Percentiles rank a stretch among this genome's conserved stretches.
Evolutionary conservation across 371 early-diverging fungal genomes (phyloP).

Genomic region (Circinella minor): DNA sequence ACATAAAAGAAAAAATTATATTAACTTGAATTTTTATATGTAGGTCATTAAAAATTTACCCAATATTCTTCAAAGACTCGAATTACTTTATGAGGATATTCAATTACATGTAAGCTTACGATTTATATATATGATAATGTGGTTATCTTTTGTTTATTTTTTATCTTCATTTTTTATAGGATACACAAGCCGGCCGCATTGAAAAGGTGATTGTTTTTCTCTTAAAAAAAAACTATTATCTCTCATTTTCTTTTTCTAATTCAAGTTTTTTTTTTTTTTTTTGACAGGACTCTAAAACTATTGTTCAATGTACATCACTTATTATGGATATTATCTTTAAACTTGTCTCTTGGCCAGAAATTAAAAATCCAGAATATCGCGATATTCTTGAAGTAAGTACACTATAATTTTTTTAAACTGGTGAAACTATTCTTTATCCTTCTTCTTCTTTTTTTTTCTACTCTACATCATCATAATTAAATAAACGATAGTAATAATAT

Average conservation of each 20-base stretch:
- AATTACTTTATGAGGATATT: slow-evolving; percentile 33
- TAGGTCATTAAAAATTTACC: slow-evolving; percentile 44
- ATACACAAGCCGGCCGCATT: slow-evolving; percentile 36
- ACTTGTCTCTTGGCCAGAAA: slow-evolving; percentile 61
- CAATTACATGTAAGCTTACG: slow-evolving; percentile 28
- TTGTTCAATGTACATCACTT: slow-evolving; percentile 38
- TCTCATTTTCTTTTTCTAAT: too few relatives aligned
- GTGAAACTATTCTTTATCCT: background rate
- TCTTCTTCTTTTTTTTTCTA: too few relatives aligned
- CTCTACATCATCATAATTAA: too few relatives aligned
- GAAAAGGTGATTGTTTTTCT: background rate
- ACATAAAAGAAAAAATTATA: background rate
- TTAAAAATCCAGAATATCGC: slow-evolving; percentile 50
- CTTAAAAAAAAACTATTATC: too few relatives aligned
- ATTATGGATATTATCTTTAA: slow-evolving; percentile 53
- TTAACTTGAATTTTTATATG: background rate
- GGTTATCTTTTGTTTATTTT: background rate
- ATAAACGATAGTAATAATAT: background rate
- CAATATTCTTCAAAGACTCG: slow-evolving; percentile 35
- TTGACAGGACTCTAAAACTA: slow-evolving; percentile 29
- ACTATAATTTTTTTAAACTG: too few relatives aligned
- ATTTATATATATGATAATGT: background rate
- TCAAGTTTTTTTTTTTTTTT: background rate
- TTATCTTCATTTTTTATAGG: slow-evolving; percentile 16
- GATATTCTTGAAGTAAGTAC: slow-evolving; percentile 33